Percentiles rank a stretch among this genome's conserved stretches.
These are phyloP conservation scores for Erodium texanum DNA, from an alignment of 441 rosid species.

Conservation along the genomic window DNA sequence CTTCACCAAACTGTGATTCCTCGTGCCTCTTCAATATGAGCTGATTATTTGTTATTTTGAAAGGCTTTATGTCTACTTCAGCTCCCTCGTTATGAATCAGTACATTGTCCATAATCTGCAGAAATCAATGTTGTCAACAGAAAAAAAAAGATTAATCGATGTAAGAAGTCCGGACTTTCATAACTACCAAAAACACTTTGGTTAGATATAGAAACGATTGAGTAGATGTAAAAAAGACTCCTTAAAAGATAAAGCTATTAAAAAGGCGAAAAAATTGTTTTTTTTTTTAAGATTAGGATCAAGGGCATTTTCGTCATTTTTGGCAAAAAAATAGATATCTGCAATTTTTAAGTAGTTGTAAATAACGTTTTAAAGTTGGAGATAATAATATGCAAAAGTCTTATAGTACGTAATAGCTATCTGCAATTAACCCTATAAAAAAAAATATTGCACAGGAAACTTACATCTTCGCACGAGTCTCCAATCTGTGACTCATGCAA, in stretches of 20 bases:
- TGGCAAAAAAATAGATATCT: neutral
- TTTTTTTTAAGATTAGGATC: neutral
- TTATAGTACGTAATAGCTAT: too few species aligned
- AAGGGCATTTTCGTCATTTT: neutral
- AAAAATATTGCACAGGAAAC: conserved; percentile 15
- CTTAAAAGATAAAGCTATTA: too few species aligned
- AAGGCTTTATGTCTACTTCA: conserved; percentile 33
- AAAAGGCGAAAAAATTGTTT: neutral
- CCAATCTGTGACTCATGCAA: conserved; percentile 49
- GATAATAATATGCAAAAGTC: too few species aligned
- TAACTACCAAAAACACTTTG: too few species aligned
- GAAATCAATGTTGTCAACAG: conserved; percentile 8
- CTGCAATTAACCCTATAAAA: neutral
- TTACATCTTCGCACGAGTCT: conserved; percentile 67
- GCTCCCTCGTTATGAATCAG: conserved; percentile 46
- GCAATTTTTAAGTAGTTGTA: too few species aligned
- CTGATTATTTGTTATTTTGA: conserved; percentile 31
- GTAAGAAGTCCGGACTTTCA: neutral
- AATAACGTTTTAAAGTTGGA: too few species aligned
- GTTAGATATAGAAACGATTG: too few species aligned
- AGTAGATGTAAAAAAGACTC: too few species aligned
- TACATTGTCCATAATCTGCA: conserved; percentile 72
- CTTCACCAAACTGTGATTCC: conserved; percentile 41
- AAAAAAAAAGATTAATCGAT: neutral
- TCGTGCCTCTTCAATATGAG: conserved; percentile 22